Percentiles rank a stretch among this genome's conserved stretches.
These are phyloP conservation scores for Kluyveromyces lactis DNA, from an alignment of 805 yeast genomes.

Conservation along the genomic window DNA sequence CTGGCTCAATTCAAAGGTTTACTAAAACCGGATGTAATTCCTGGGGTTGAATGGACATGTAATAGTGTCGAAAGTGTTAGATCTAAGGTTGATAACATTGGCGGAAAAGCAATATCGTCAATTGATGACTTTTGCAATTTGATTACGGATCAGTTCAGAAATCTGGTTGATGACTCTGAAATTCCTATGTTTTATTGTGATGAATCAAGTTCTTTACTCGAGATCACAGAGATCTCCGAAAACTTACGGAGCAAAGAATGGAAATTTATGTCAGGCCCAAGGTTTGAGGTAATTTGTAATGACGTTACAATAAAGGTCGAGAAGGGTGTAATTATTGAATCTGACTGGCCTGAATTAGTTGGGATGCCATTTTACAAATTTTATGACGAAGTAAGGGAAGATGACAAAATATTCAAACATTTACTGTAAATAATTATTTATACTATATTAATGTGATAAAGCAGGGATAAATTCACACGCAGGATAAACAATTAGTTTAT, in stretches of 20 bases:
- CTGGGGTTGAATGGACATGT: conserved; percentile 38
- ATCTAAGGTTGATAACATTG: conserved; percentile 68
- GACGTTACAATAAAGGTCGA: conserved; percentile 38
- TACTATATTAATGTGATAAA: no score
- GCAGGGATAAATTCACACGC: no score
- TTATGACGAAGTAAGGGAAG: background rate
- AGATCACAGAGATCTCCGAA: conserved; percentile 33
- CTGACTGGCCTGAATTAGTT: conserved; percentile 8
- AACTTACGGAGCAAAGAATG: conserved; percentile 57
- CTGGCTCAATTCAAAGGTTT: conserved; percentile 52
- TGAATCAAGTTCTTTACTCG: conserved; percentile 25
- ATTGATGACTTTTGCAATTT: conserved; percentile 25
- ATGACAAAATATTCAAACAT: background rate
- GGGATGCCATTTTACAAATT: conserved; percentile 16
- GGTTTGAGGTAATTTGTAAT: conserved; percentile 46
- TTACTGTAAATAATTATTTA: background rate
- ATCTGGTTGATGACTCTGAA: conserved; percentile 17
- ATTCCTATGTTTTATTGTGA: conserved; percentile 25
- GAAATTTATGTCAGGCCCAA: conserved; percentile 72
- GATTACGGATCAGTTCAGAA: conserved; percentile 20
- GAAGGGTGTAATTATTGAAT: conserved; percentile 34
- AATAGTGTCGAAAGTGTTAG: conserved; percentile 68
- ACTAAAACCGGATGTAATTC: conserved; percentile 39
- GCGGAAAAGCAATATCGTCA: conserved; percentile 35
- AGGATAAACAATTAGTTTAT: conserved; percentile 31